These are phyloP conservation scores for Globisporangium nagaii DNA, from an alignment of 352 stramenopile genomes.

Conservation along the genomic window DNA sequence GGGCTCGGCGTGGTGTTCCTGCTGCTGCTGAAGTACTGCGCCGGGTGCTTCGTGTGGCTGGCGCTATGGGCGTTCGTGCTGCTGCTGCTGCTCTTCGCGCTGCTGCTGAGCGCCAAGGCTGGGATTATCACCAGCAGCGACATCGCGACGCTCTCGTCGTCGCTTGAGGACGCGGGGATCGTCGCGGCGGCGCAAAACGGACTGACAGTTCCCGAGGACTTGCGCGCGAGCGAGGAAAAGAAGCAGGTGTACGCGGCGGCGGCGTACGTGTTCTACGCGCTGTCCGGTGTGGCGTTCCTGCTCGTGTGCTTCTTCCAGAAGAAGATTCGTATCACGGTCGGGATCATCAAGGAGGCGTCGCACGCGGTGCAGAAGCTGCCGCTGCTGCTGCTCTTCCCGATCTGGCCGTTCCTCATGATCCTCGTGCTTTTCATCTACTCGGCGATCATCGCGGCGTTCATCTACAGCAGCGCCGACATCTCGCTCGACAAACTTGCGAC, in stretches of 20 bases:
- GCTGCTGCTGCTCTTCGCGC: slow-evolving; percentile 57
- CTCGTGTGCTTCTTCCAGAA: slow-evolving; percentile 85
- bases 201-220: slow-evolving; percentile 43
- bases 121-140: slow-evolving; percentile 52
- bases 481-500: slow-evolving; percentile 27
- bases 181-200: slow-evolving; percentile 31
- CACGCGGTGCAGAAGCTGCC: slow-evolving; percentile 53
- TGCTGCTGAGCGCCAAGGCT: slow-evolving; percentile 72
- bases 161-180: slow-evolving; percentile 30
- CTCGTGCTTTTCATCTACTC: slow-evolving; percentile 63
- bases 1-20: slow-evolving; percentile 64
- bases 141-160: slow-evolving; percentile 34
- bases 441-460: slow-evolving; percentile 51
- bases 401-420: slow-evolving; percentile 57
- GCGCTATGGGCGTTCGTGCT: slow-evolving; percentile 62
- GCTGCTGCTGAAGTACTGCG: slow-evolving; percentile 64
- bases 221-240: slow-evolving; percentile 50
- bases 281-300: slow-evolving; percentile 56
- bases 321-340: slow-evolving; percentile 67
- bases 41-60: slow-evolving; percentile 71
- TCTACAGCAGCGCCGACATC: slow-evolving; percentile 59
- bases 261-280: slow-evolving; percentile 57
- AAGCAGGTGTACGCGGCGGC: slow-evolving; percentile 52
- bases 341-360: slow-evolving; percentile 77
- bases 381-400: slow-evolving; percentile 59